phyloP scores from a whole-genome alignment of 2,329 filamentous ascomycete genomes.

The Pseudogymnoascus sp. region DNA sequence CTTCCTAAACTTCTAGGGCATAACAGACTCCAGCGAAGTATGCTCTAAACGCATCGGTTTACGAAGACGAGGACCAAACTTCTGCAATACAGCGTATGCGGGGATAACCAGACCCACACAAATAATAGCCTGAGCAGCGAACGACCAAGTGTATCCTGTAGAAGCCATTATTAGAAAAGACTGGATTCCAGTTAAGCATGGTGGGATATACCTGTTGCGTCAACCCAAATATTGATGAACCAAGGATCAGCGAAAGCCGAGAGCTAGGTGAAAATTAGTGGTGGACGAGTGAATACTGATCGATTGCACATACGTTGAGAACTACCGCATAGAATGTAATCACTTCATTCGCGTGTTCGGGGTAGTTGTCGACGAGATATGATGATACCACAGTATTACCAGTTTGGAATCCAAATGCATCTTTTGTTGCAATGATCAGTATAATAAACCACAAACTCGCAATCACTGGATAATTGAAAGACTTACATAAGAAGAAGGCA shows the following conservation, averaged over 20 bases:
- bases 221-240: conserved; percentile 28
- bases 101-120: conserved; percentile 26
- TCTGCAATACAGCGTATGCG: conserved; percentile 23
- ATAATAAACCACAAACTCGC: background rate
- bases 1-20: background rate
- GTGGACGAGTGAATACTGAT: conserved; percentile 21
- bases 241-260: conserved; percentile 23
- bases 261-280: conserved; percentile 11
- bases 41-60: conserved; percentile 14
- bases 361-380: conserved; percentile 52
- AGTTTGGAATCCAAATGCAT: conserved; percentile 50
- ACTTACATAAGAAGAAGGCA: conserved; percentile 48
- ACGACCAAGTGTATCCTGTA: conserved; percentile 27
- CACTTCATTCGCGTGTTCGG: conserved; percentile 47
- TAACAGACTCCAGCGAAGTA: background rate
- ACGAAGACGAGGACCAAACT: conserved; percentile 23
- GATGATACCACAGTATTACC: conserved; percentile 48
- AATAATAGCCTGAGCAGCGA: conserved; percentile 29
- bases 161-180: background rate
- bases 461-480: background rate
- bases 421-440: conserved; percentile 27
- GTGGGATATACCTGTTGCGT: conserved; percentile 15
- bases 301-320: conserved; percentile 45
- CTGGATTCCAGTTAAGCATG: background rate
- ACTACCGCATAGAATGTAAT: conserved; percentile 50